Base-by-base conservation (phyloP, 2,329 filamentous ascomycete genomes). In the Westerdykella sp. region DNA sequence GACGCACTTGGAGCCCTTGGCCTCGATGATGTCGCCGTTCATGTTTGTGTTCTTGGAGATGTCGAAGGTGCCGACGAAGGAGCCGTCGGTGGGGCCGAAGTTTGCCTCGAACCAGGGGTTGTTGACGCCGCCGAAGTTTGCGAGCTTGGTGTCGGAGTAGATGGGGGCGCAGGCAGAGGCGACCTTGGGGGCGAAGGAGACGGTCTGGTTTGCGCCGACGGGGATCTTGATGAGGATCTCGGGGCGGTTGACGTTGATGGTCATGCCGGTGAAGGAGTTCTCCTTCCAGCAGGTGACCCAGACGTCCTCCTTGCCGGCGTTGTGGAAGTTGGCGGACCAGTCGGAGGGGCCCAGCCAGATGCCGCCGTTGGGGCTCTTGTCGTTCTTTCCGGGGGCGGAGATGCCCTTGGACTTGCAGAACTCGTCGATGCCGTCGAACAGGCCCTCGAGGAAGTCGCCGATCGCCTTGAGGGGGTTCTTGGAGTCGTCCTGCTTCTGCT, bases 31-130 rank as follows among this genome's bases (percentile, higher is more conserved):
- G 50, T 64, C 58, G 30, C 72, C 72, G 39, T 53, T 49, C 70
- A 71, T 73, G 59, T 70, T 70, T 56, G 72, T 62, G 48, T 71
- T 62, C 30, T 69, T 65, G 32, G 67, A 70, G 41, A 74, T 60
- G 49, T 74, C 67, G 44, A 71, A 66, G 32, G 63, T 66, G 48
- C 69, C 70, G 32, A 35, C 32, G 14, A 48, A 58, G 1, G 3
- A 4, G 32, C 32, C 32, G 32, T 35, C 32, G 37, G 18, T 41
- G 34, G 9, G 44, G 36, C 65, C 66, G 31, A 67, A 69, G 43
- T 63, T 72, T 43, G 65, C 68, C 60, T 74, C 71, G 41, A 62
- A 67, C 68, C 71, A 73, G 25, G 71, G 72, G 49, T 73, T 66
- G 49, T 55, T 51, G 39, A 72, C 52, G 54, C 70, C 69, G 31